Evolutionary conservation across 2,329 filamentous ascomycete species (phyloP), one percentile per base, ranked within the genome.

Genomic region (Ceratocystis alfenasii): DNA sequence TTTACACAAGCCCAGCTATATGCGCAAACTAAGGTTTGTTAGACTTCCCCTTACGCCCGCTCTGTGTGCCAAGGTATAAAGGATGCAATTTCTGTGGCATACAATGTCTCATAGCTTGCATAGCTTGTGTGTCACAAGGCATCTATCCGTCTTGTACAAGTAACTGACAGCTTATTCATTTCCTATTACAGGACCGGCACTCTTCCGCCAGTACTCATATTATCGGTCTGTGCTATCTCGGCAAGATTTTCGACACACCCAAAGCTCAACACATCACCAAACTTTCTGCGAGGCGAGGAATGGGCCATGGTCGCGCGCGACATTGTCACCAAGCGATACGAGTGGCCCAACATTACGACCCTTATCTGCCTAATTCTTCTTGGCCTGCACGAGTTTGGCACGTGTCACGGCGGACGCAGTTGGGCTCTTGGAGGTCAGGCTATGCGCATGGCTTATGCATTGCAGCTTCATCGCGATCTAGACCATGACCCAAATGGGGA

Each of bases 401-500:
- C 93, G 12, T 97, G 94, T 73, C 93, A 97, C 74, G 94, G 94
- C 66, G 93, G 92, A 15, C 84, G 93, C 70, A 96, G 92, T 74
- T 99, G 94, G 94, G 90, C 95, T 68, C 84, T 97, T 69, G 92
- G 92, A 20, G 94, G 94, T 0, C 92, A 95, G 79, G 94, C 93
- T 15, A 91, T 96, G 72, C 84, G 94, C 48, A 97, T 97, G 94
- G 94, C 93, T 7, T 96, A 95, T 75, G 94, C 94, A 15, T 78
- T 99, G 59, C 93, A 97, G 73, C 78, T 99, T 33, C 94, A 99
- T 77, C 89, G 87, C 72, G 94, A 97, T 74, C 81, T 96, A 33
- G 90, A 95, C 69, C 85, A 88, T 71, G 90, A 95, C 70, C 88
- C 89, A 0, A 80, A 81, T 1, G 64, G 67, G 15, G 46, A 64